A percentile compares a stretch with the other conserved stretches of the same genome.
These are phyloP conservation scores for Amylostereum chailletii DNA, from an alignment of 1,284 basidiomycete species.

Conservation along the genomic window DNA sequence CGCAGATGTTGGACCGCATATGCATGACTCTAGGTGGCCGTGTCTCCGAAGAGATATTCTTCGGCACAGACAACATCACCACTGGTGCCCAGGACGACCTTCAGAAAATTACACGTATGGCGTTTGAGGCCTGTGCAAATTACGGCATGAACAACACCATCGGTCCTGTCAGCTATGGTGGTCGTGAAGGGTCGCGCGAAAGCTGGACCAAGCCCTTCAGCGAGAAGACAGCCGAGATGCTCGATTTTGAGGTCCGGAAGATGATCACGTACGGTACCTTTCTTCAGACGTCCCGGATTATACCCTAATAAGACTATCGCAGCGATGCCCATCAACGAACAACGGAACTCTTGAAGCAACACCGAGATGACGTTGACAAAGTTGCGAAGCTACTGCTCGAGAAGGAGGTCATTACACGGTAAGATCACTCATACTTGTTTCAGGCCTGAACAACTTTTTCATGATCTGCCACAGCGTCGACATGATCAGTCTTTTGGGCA, in stretches of 20 bases:
- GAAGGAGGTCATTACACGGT: slow-evolving; percentile 95
- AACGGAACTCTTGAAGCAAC: slow-evolving; percentile 72
- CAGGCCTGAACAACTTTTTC: not conserved
- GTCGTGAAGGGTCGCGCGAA: slow-evolving; percentile 76
- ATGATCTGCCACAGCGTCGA: slow-evolving; percentile 47
- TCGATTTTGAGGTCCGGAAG: slow-evolving; percentile 89
- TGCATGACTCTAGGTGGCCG: slow-evolving; percentile 99
- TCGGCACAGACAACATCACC: slow-evolving; percentile 87
- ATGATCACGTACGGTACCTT: slow-evolving; percentile 70
- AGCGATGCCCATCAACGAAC: slow-evolving; percentile 83
- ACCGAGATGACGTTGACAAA: slow-evolving; percentile 88
- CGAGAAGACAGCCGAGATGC: slow-evolving; percentile 92
- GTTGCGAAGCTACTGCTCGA: slow-evolving; percentile 85
- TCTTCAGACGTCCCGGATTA: not conserved
- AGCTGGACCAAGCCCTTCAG: slow-evolving; percentile 96
- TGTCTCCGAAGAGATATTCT: slow-evolving; percentile 98
- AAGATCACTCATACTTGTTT: slow-evolving; percentile 13
- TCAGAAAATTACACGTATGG: slow-evolving; percentile 97
- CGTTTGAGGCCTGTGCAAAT: slow-evolving; percentile 90
- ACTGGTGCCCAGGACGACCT: slow-evolving; percentile 97
- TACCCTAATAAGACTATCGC: slow-evolving; percentile 2
- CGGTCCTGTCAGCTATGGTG: slow-evolving; percentile 93
- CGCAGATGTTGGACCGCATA: slow-evolving; percentile 93
- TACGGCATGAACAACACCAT: slow-evolving; percentile 96
- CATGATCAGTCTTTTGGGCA: slow-evolving; percentile 81